phyloP scores from a whole-genome alignment of 306 rosid genomes.

The Ochetophila trinervis region DNA sequence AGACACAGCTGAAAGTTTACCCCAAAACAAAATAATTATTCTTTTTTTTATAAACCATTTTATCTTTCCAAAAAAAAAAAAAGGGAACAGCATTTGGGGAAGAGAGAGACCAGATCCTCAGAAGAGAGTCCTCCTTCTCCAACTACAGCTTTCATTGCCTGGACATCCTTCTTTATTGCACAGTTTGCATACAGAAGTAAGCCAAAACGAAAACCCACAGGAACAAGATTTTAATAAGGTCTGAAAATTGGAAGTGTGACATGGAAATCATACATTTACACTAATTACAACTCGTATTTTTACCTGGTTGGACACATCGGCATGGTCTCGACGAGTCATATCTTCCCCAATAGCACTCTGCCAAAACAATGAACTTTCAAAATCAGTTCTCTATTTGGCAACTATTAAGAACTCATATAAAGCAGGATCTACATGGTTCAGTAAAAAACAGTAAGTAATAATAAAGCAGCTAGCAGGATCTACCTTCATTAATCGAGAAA shows the following conservation, averaged over 20 bases:
- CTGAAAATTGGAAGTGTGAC: too few species aligned
- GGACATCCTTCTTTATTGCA: not conserved
- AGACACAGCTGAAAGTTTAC: not conserved
- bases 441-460: too few species aligned
- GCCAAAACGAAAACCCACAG: not conserved
- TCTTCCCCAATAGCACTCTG: not conserved
- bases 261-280: too few species aligned
- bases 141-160: constrained; percentile 5
- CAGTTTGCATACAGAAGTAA: not conserved
- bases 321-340: not conserved
- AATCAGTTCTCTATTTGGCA: not conserved
- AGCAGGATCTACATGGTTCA: too few species aligned
- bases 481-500: not conserved
- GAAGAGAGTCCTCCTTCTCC: not conserved
- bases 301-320: constrained; percentile 2
- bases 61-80: not conserved
- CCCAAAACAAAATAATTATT: not conserved
- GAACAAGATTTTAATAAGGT: too few species aligned
- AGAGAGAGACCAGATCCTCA: not conserved
- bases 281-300: not conserved
- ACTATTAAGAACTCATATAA: not conserved
- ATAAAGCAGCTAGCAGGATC: not conserved
- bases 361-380: not conserved
- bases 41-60: not conserved
- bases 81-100: not conserved